Evolutionary conservation across 108 stramenopile genomes (phyloP), one percentile per base, ranked within the genome.

Genomic region (Nitzschia palea): DNA sequence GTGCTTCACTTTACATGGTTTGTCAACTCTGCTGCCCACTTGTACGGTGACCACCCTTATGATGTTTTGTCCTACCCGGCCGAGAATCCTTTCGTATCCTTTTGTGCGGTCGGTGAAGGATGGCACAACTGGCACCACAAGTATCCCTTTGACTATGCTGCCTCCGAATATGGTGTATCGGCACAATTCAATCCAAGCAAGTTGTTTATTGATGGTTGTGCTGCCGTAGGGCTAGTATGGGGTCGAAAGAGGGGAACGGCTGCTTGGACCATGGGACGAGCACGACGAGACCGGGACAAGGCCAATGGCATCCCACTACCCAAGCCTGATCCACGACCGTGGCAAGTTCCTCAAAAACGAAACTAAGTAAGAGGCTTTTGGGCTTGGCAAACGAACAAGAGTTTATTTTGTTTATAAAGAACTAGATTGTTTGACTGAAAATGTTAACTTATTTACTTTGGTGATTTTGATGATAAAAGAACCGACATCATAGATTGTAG

Each of bases 101-200:
- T 95, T 68, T 89, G 86, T 54, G 91, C 96, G 28, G 79, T 98
- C 25, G 99, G 99, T 5, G 99, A 99, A 82, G 99, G 99, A 73
- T 99, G 98, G 98, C 99, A 99, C 86, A 99, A 99, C 93, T 99
- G 98, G 98, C 99, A 99, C 75, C 99, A 99, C 94, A 97, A 97
- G 71, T 98, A 98, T 78, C 99, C 99, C 55, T 98, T 90, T 80
- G 98, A 98, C 73, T 99, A 99, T 73, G 95, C 96, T 48, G 96
- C 98, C 4, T 88, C 89, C 29, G 98, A 99, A 83, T 97, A 91
- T 61, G 97, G 98, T 42, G 77, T 98, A 44, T 89, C 90, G 2
- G 68, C 75, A 51, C 99, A 99, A 79, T 99, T 96, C 90, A 98
- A 99, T 70, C 99, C 99, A 5, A 91, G 90, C 57, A 97, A 98